Evolutionary conservation across 306 rosid genomes (phyloP).

Genomic region (Prunus davidiana): DNA sequence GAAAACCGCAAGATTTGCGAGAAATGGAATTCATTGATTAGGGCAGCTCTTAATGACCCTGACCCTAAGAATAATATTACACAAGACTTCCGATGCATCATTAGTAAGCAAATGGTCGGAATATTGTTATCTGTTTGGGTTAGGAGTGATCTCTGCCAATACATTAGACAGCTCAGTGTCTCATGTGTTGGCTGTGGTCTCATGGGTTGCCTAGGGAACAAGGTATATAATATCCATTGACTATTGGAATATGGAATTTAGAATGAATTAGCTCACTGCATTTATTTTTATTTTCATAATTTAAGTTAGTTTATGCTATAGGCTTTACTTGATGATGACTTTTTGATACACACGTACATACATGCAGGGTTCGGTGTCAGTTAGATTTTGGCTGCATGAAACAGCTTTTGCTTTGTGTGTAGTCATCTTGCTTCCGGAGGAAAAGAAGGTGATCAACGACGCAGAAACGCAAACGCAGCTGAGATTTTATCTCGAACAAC

Average conservation of each 20-base stretch:
- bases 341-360: neutral
- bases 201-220: slow-evolving; percentile 63
- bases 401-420: slow-evolving; percentile 66
- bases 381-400: slow-evolving; percentile 54
- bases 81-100: slow-evolving; percentile 45
- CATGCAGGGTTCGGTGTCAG: slow-evolving; percentile 64
- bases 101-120: slow-evolving; percentile 72
- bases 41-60: slow-evolving; percentile 13
- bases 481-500: slow-evolving; percentile 50
- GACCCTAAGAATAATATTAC: neutral
- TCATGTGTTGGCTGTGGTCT: slow-evolving; percentile 63
- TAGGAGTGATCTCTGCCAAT: slow-evolving; percentile 39
- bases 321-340: neutral
- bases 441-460: slow-evolving; percentile 45
- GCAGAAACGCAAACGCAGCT: slow-evolving; percentile 52
- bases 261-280: neutral
- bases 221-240: slow-evolving; percentile 33
- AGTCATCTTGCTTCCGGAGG: slow-evolving; percentile 72
- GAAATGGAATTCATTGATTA: slow-evolving; percentile 27
- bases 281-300: neutral
- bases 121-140: slow-evolving; percentile 56
- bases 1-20: slow-evolving; percentile 5
- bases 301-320: neutral
- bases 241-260: neutral
- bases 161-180: slow-evolving; percentile 54